A percentile compares a stretch with the other conserved stretches of the same genome.
Conservation (phyloP, 805 yeast genomes). For the Candida morakotiae region DNA sequence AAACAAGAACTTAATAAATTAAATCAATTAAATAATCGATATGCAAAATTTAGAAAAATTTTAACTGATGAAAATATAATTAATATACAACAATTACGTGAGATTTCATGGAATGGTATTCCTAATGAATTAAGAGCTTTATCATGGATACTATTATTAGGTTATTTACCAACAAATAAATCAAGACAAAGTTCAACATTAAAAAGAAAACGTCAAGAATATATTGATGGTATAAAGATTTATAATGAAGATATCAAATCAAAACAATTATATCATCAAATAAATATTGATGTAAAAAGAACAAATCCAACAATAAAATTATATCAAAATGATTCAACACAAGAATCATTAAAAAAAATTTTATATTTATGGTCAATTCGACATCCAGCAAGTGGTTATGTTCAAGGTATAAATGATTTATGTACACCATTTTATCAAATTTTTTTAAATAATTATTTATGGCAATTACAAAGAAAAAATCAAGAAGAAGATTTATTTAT, state of each 20-base stretch:
- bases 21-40: constrained; percentile 58
- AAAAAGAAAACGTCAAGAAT: constrained; percentile 80
- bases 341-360: constrained; percentile 73
- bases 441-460: constrained; percentile 63
- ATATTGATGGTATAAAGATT: constrained; percentile 69
- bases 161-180: constrained; percentile 84
- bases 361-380: constrained; percentile 92
- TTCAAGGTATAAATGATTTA: constrained; percentile 93
- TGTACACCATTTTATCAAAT: constrained; percentile 91
- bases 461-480: constrained; percentile 33
- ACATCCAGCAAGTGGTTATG: constrained; percentile 97
- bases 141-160: constrained; percentile 86
- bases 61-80: constrained; percentile 45
- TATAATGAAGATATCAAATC: constrained; percentile 32
- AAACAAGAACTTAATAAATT: constrained; percentile 50
- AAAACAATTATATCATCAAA: constrained; percentile 89
- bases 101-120: constrained; percentile 91
- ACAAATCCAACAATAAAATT: constrained; percentile 83
- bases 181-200: constrained; percentile 68
- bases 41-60: constrained; percentile 62
- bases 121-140: constrained; percentile 77
- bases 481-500: constrained; percentile 25
- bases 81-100: constrained; percentile 65
- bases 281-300: constrained; percentile 89
- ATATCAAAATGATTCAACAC: constrained; percentile 67